Evolutionary conservation across 164 flowering plant species (phyloP).

Genomic region (Magnolia sinica): DNA sequence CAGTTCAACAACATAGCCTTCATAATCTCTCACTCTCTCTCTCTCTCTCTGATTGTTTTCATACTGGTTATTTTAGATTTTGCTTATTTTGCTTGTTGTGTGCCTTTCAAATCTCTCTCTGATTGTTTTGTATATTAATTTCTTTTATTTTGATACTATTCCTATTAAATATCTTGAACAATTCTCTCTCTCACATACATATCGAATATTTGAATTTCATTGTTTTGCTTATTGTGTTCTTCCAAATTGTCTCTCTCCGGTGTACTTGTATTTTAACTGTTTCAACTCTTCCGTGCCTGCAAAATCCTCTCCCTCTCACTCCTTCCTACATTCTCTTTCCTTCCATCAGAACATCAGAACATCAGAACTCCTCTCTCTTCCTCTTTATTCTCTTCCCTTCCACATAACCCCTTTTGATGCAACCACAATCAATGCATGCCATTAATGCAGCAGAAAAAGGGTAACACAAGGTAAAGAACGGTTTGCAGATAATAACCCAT

Average conservation of each 20-base stretch:
- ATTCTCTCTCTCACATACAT: not conserved
- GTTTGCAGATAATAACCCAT: conserved; percentile 6
- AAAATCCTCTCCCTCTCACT: not conserved
- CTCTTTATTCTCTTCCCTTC: not conserved
- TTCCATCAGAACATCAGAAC: no score
- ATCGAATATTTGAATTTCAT: not conserved
- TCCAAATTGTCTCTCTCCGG: not conserved
- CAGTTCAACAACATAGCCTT: not conserved
- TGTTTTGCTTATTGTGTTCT: not conserved
- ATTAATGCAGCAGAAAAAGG: conserved; percentile 18
- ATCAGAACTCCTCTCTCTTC: not conserved
- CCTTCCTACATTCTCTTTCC: no score
- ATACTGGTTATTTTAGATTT: no score
- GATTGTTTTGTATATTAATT: no score
- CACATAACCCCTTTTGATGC: not conserved
- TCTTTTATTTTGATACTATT: not conserved
- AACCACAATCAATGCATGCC: conserved; percentile 5
- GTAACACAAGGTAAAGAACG: conserved; percentile 6
- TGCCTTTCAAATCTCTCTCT: not conserved
- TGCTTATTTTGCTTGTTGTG: no score
- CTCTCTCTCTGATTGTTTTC: not conserved
- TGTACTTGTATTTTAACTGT: not conserved
- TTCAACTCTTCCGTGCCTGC: not conserved
- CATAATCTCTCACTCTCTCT: not conserved
- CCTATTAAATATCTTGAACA: not conserved